Conservation (phyloP, 352 stramenopile genomes). For the Phytopythium ostracodes region DNA sequence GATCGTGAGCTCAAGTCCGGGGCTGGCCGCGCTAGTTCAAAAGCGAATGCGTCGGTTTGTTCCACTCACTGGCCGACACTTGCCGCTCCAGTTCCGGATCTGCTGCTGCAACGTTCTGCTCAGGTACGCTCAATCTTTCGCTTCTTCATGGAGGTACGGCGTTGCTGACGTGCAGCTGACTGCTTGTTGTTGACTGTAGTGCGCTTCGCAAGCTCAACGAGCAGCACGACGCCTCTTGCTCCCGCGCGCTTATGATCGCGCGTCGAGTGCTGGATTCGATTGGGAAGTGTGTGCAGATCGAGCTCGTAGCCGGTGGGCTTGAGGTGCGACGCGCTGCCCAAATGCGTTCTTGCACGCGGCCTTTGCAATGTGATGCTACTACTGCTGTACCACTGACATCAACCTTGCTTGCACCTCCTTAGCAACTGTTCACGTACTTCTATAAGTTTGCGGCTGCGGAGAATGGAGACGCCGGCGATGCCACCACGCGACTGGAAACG, state of each 20-base stretch:
- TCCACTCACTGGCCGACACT: not conserved
- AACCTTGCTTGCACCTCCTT: too few relatives aligned
- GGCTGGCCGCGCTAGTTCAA: not conserved
- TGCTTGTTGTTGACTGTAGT: not conserved
- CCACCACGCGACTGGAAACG: constrained; percentile 2
- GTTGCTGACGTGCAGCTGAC: not conserved
- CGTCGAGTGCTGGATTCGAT: constrained; percentile 7
- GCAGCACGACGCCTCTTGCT: not conserved
- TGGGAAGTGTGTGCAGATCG: constrained; percentile 14
- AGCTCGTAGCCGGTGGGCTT: constrained; percentile 21
- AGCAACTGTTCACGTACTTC: constrained; percentile 50
- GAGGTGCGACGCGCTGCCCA: constrained; percentile 19
- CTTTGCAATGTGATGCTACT: too few relatives aligned
- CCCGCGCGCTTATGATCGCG: not conserved
- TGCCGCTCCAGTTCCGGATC: constrained; percentile 46
- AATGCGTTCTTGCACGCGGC: too few relatives aligned
- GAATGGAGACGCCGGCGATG: constrained; percentile 10
- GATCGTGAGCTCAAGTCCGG: not conserved
- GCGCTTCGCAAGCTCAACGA: constrained; percentile 16
- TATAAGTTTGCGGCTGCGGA: constrained; percentile 24
- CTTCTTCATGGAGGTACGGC: not conserved
- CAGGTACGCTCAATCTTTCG: constrained; percentile 29
- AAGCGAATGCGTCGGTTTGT: not conserved
- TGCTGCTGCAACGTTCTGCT: constrained; percentile 66
- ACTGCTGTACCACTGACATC: too few relatives aligned